Evolutionary conservation across 495 filamentous ascomycete genomes (phyloP).

Genomic region (Penicillium cosmopolitanum): DNA sequence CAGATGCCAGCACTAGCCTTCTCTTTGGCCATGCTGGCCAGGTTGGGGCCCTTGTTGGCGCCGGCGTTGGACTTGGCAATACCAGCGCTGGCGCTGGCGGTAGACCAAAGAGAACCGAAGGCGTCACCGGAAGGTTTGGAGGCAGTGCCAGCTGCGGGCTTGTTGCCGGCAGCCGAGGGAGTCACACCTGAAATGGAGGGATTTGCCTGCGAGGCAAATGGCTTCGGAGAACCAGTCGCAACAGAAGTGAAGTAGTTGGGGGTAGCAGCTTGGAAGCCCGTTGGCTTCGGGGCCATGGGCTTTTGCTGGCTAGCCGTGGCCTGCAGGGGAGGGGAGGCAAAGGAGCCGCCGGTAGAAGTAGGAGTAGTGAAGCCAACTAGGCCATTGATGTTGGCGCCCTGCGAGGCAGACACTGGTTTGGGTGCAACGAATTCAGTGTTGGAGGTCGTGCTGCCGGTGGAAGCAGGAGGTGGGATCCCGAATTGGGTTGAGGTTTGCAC

Average conservation of each 20-base stretch:
- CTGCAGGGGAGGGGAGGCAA: slow-evolving; percentile 54
- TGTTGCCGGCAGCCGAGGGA: slow-evolving; percentile 36
- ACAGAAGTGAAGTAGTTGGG: slow-evolving; percentile 97
- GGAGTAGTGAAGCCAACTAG: slow-evolving; percentile 83
- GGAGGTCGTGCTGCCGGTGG: slow-evolving; percentile 67
- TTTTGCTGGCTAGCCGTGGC: slow-evolving; percentile 49
- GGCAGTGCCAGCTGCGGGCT: slow-evolving; percentile 47
- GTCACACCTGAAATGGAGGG: slow-evolving; percentile 43
- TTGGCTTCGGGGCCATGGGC: slow-evolving; percentile 51
- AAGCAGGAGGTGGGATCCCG: slow-evolving; percentile 53
- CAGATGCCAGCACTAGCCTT: slow-evolving; percentile 94
- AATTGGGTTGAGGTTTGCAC: slow-evolving; percentile 48
- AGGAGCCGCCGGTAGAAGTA: slow-evolving; percentile 51
- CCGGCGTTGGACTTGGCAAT: slow-evolving; percentile 73
- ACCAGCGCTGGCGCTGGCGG: slow-evolving; percentile 73
- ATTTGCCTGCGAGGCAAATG: slow-evolving; percentile 34
- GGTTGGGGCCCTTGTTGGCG: slow-evolving; percentile 68
- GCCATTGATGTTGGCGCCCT: slow-evolving; percentile 77
- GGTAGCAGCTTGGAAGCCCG: slow-evolving; percentile 71
- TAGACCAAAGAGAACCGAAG: slow-evolving; percentile 84
- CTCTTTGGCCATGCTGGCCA: slow-evolving; percentile 93
- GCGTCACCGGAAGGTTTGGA: slow-evolving; percentile 69
- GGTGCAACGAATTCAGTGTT: slow-evolving; percentile 77
- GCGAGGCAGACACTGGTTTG: slow-evolving; percentile 77
- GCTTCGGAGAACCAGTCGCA: slow-evolving; percentile 28